Evolutionary conservation across 139 green algal species (phyloP).

Genomic region (Penium margaritaceum): DNA sequence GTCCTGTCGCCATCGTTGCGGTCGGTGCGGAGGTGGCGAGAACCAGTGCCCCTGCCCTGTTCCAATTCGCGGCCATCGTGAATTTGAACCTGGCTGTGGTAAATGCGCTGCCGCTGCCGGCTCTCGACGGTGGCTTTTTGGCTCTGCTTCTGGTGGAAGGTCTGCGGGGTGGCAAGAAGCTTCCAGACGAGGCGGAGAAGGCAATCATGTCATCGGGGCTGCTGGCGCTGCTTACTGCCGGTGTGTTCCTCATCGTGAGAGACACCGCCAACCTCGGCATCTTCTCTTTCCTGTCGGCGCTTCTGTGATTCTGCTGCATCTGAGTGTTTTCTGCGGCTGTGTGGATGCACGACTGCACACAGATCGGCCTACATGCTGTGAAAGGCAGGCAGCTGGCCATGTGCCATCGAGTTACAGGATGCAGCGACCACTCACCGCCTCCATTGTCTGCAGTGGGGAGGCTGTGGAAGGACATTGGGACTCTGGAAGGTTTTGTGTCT

Average conservation of each 20-base stretch:
- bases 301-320: no score
- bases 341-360: no score
- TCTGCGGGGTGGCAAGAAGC: slow-evolving; percentile 75
- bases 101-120: slow-evolving; percentile 89
- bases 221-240: slow-evolving; percentile 72
- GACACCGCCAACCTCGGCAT: slow-evolving; percentile 63
- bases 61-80: slow-evolving; percentile 88
- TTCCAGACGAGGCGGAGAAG: slow-evolving; percentile 73
- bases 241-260: slow-evolving; percentile 69
- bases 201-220: slow-evolving; percentile 77
- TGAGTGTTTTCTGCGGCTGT: no score
- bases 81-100: slow-evolving; percentile 97
- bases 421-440: no score
- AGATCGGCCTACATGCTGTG: no score
- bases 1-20: slow-evolving; percentile 89
- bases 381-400: no score
- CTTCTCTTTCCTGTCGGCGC: no score
- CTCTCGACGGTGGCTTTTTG: slow-evolving; percentile 89
- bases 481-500: no score
- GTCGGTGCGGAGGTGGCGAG: slow-evolving; percentile 75
- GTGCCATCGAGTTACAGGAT: no score
- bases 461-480: no score
- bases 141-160: slow-evolving; percentile 75
- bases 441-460: no score
- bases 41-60: slow-evolving; percentile 59